A percentile compares a stretch with the other conserved stretches of the same genome.
Conservation (phyloP, 805 yeast species). For the Candida orba region DNA sequence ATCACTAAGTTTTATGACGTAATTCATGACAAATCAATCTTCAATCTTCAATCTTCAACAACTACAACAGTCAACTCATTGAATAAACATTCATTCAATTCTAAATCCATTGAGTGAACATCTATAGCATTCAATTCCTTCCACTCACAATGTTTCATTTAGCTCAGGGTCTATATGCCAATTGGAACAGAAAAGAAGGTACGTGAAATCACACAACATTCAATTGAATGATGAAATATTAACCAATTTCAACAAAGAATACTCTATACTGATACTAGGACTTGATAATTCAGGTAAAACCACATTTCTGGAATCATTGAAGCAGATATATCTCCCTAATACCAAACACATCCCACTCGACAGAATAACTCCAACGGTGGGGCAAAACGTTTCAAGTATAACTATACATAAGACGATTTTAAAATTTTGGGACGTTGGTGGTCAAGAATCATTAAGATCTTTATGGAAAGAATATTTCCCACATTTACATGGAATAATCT, state of each 20-base stretch:
- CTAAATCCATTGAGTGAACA: no score
- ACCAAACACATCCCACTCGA: conserved; percentile 43
- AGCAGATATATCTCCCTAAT: conserved; percentile 42
- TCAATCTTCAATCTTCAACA: no score
- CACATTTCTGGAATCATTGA: conserved; percentile 62
- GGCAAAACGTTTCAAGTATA: conserved; percentile 66
- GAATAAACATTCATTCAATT: no score
- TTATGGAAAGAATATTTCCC: conserved; percentile 86
- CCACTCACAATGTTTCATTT: conserved; percentile 65
- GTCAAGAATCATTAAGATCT: conserved; percentile 76
- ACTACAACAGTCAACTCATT: no score
- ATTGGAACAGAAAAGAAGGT: conserved; percentile 51
- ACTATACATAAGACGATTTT: conserved; percentile 32
- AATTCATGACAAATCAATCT: no score
- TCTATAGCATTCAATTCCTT: no score
- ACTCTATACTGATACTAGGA: conserved; percentile 76
- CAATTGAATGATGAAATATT: neutral
- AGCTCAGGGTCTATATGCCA: conserved; percentile 51
- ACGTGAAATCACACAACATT: conserved; percentile 7
- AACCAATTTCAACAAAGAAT: conserved; percentile 32
- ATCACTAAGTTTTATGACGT: no score
- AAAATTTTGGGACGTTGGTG: conserved; percentile 96
- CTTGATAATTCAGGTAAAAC: conserved; percentile 96
- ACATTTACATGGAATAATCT: conserved; percentile 85
- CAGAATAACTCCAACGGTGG: conserved; percentile 85